Evolutionary conservation across 2,329 filamentous ascomycete genomes (phyloP), one percentile per base, ranked within the genome.

Genomic region (Colletotrichum sp.): DNA sequence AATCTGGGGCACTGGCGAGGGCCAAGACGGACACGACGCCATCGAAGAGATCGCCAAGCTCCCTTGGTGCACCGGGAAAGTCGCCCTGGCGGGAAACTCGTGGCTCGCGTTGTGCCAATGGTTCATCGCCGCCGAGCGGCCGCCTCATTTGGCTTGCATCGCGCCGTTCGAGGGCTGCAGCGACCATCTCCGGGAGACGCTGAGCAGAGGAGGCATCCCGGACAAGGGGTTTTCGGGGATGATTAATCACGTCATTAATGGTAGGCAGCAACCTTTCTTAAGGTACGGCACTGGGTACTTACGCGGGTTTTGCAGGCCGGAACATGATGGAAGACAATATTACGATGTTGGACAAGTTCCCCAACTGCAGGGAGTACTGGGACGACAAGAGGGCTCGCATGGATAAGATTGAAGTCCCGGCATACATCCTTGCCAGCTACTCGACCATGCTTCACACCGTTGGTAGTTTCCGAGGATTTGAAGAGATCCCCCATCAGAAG

Each of bases 31-130:
- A 8, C 32, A 66, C 49, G 67, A 75, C 24, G 60, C 67, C 67
- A 60, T 75, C 3, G 72, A 75, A 12, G 67, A n/a, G 8, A 65
- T 75, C 52, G 67, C 72, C 1, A 71, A 71, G 34, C 49, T 75
- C 0, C 32, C 72, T 9, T 75, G 72, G 67, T 71, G 67, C 8
- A 65, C 60, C 21, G 67, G 67, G 1, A 75, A 62, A n/a, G 28
- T 71, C 3, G 18, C 30, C 8, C n/a, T 75, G 49, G 72, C 67
- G 2, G 72, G 67, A 0, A 75, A 71, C 44, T 71, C 67, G 6
- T 75, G 60, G 67, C 67, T 75, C 1, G 67, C 44, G 32, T 3
- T 75, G 13, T n/a, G 18, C 5, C 72, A 71, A 18, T 75, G 67
- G 67, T 71, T 28, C 59, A 66, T 75, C 9, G 67, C 72, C 2